phyloP scores from a whole-genome alignment of 2,329 filamentous ascomycete species.

The Didymella lethalis region DNA sequence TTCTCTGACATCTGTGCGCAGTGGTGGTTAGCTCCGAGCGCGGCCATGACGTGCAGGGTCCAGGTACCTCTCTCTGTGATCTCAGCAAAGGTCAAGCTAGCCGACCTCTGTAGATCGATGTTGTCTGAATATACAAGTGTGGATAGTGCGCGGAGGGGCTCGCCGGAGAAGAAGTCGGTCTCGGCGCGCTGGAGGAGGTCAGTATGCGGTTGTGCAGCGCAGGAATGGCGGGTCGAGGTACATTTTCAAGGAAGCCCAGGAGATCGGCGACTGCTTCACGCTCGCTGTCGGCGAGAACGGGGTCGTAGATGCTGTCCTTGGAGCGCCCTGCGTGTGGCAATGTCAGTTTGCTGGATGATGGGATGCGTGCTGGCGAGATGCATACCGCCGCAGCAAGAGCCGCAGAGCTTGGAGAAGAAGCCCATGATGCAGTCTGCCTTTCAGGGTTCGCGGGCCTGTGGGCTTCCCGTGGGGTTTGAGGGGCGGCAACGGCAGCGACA shows the following conservation, averaged over 20 bases:
- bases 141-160: constrained; percentile 90
- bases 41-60: constrained; percentile 8
- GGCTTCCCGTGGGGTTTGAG: constrained; percentile 16
- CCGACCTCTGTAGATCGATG: constrained; percentile 95
- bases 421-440: constrained; percentile 44
- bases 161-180: constrained; percentile 97
- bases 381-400: constrained; percentile 51
- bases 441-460: constrained; percentile 28
- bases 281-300: constrained; percentile 90
- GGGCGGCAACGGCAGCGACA: constrained; percentile 26
- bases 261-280: constrained; percentile 96
- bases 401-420: constrained; percentile 48
- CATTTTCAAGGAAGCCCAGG: constrained; percentile 94
- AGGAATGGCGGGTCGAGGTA: constrained; percentile 52
- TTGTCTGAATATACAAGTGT: constrained; percentile 99
- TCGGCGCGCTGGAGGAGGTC: constrained; percentile 76
- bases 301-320: constrained; percentile 58
- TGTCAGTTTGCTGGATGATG: constrained; percentile 31
- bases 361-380: constrained; percentile 10
- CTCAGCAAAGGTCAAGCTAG: constrained; percentile 97
- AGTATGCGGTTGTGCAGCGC: constrained; percentile 35
- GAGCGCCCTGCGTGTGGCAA: constrained; percentile 49
- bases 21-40: constrained; percentile 26
- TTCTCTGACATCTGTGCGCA: constrained; percentile 86
- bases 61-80: constrained; percentile 92